A percentile compares a stretch with the other conserved stretches of the same genome.
phyloP scores from a whole-genome alignment of 306 rosid genomes.

The Cicer cuneatum region DNA sequence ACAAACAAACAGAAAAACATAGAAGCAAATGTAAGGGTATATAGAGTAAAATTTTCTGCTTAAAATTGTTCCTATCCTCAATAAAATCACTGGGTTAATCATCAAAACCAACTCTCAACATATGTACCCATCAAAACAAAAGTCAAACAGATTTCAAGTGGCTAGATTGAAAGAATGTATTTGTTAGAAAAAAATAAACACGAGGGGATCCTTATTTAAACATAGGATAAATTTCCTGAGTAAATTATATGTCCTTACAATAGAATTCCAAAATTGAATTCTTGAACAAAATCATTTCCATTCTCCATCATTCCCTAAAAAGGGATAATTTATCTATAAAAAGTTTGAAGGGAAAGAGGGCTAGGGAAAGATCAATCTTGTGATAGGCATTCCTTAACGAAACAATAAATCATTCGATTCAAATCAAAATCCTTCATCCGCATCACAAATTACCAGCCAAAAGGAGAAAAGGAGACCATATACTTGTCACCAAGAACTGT shows the following conservation, averaged over 20 bases:
- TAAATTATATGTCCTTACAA: background rate
- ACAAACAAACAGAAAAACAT: no score
- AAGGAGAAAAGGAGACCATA: constrained; percentile 56
- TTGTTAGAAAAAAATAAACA: no score
- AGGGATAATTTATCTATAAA: constrained; percentile 16
- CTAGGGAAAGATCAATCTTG: constrained; percentile 22
- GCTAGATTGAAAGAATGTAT: no score
- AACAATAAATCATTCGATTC: background rate
- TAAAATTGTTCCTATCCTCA: no score
- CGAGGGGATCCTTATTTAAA: background rate
- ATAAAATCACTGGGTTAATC: no score
- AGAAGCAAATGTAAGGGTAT: no score
- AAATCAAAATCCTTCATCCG: constrained; percentile 25
- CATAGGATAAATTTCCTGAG: constrained; percentile 18
- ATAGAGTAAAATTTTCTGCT: no score
- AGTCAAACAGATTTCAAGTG: no score
- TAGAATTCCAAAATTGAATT: constrained; percentile 19
- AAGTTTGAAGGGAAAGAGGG: constrained; percentile 25
- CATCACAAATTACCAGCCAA: constrained; percentile 52
- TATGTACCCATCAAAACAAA: no score
- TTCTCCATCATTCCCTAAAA: constrained; percentile 17
- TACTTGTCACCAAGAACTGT: constrained; percentile 50
- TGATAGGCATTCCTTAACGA: constrained; percentile 3
- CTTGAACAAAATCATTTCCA: constrained; percentile 19
- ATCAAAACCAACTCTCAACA: no score